Conservation (phyloP, 2,329 filamentous ascomycete species). For the Neonectria punicea region DNA sequence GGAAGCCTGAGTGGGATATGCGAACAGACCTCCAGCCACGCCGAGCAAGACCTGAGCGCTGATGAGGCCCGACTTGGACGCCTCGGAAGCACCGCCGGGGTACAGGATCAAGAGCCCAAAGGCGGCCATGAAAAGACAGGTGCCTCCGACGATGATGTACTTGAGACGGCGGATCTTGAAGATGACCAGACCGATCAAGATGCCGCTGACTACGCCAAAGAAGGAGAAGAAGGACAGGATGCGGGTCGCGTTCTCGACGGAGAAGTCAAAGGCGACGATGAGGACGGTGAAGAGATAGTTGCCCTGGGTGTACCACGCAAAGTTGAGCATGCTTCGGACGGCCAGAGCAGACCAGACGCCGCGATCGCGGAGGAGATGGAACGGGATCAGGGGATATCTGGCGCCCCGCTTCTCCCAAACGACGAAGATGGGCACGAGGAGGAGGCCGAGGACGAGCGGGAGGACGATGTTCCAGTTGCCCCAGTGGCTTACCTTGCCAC, state of each 20-base stretch:
- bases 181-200: slow-evolving; percentile 62
- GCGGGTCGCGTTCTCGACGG: slow-evolving; percentile 63
- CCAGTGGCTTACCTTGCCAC: slow-evolving; percentile 61
- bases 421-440: slow-evolving; percentile 60
- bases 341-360: slow-evolving; percentile 69
- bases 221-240: slow-evolving; percentile 66
- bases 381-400: slow-evolving; percentile 65
- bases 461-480: slow-evolving; percentile 60
- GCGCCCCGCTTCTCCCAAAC: slow-evolving; percentile 63
- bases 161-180: slow-evolving; percentile 65
- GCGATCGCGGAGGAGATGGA: slow-evolving; percentile 67
- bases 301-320: slow-evolving; percentile 67
- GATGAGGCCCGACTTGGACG: slow-evolving; percentile 62
- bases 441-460: slow-evolving; percentile 61
- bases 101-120: slow-evolving; percentile 66
- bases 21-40: slow-evolving; percentile 67
- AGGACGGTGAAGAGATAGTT: slow-evolving; percentile 71
- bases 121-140: slow-evolving; percentile 64
- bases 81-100: slow-evolving; percentile 57
- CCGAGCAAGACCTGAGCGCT: slow-evolving; percentile 66
- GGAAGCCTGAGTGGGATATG: slow-evolving; percentile 53
- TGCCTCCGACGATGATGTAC: slow-evolving; percentile 67
- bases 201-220: slow-evolving; percentile 64
- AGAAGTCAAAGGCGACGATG: slow-evolving; percentile 67
- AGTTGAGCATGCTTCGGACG: slow-evolving; percentile 61